Evolutionary conservation across 2,329 filamentous ascomycete species (phyloP).

Genomic region (Trichoderma semiorbis): DNA sequence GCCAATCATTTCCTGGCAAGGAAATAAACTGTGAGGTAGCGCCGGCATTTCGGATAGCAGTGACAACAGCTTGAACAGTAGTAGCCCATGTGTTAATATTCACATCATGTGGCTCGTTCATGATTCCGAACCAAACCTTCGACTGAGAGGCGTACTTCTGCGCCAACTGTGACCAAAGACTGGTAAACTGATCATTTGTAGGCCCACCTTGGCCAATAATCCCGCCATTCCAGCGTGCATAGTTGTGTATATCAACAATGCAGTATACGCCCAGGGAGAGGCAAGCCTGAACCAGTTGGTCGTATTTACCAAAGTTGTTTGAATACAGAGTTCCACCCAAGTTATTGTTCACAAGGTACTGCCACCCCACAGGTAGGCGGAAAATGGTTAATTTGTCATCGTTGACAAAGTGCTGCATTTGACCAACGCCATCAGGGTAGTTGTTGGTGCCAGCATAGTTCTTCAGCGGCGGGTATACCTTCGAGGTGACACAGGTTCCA

Average conservation of each 20-base stretch:
- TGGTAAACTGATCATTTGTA: conserved; percentile 54
- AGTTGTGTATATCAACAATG: conserved; percentile 54
- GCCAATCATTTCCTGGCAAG: conserved; percentile 57
- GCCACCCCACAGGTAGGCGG: conserved; percentile 48
- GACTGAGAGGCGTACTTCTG: conserved; percentile 42
- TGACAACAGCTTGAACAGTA: conserved; percentile 58
- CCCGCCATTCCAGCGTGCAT: conserved; percentile 55
- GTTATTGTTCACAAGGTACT: conserved; percentile 50
- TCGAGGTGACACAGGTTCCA: conserved; percentile 27
- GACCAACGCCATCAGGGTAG: conserved; percentile 35
- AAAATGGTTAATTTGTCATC: conserved; percentile 51
- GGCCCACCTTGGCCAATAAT: conserved; percentile 63
- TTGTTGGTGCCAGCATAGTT: conserved; percentile 26
- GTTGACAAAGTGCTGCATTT: conserved; percentile 53
- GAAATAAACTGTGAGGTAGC: conserved; percentile 54
- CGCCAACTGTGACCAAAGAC: conserved; percentile 55
- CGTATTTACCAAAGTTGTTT: conserved; percentile 48
- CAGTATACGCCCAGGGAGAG: conserved; percentile 51
- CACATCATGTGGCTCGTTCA: conserved; percentile 63
- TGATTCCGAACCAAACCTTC: conserved; percentile 56
- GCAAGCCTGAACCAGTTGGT: conserved; percentile 53
- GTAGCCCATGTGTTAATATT: conserved; percentile 53
- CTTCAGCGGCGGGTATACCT: conserved; percentile 31
- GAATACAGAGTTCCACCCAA: conserved; percentile 45
- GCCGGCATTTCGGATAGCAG: conserved; percentile 58